phyloP scores from a whole-genome alignment of 371 early-diverging fungal genomes.

The Chytridium lagenaria region DNA sequence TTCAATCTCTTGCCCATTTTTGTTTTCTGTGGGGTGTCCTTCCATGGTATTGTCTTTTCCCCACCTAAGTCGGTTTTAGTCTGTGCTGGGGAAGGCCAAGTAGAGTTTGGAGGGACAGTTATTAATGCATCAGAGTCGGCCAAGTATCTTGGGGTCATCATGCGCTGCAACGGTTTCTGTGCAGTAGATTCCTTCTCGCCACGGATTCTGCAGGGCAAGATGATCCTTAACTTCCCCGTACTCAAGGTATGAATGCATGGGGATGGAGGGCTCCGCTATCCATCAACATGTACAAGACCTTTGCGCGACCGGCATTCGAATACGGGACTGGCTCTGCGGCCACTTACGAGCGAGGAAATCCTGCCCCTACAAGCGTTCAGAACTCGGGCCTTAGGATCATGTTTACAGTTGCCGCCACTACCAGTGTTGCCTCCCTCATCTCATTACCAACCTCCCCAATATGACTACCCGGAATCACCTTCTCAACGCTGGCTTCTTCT shows the following conservation, averaged over 20 bases:
- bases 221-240: neutral
- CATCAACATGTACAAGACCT: constrained; percentile 5
- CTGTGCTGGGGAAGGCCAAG: neutral
- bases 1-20: constrained; percentile 1
- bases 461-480: constrained; percentile 8
- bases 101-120: neutral
- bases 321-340: constrained; percentile 23
- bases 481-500: constrained; percentile 22
- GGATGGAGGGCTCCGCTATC: constrained; percentile 6
- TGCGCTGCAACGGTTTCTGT: constrained; percentile 12
- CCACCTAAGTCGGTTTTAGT: constrained; percentile 2
- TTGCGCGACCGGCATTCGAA: constrained; percentile 23
- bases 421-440: constrained; percentile 17
- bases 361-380: neutral
- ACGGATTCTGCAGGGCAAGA: neutral
- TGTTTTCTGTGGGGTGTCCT: neutral
- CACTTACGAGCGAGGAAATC: neutral
- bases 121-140: constrained; percentile 2
- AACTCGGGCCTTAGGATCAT: neutral
- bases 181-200: neutral
- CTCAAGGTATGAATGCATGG: constrained; percentile 16
- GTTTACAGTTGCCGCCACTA: neutral
- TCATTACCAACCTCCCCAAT: neutral
- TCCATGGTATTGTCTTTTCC: constrained; percentile 4
- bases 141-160: constrained; percentile 8